Conservation (phyloP, 1,139 yeast species). For the Hansenula sp. region DNA sequence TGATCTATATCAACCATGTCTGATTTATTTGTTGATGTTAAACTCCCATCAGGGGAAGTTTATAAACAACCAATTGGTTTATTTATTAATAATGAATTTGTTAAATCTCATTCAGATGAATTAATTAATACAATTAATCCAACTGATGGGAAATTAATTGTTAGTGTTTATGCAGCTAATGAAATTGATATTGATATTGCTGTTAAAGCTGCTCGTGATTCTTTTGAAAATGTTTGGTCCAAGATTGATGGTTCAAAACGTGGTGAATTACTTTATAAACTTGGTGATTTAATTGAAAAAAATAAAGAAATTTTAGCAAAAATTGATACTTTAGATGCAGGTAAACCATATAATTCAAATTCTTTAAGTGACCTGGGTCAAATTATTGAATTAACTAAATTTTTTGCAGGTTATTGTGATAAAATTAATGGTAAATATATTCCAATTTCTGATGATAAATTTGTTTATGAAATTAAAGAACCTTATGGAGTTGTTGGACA, state of each 20-base stretch:
- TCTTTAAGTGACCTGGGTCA: slow-evolving; percentile 57
- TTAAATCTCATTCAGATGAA: slow-evolving; percentile 42
- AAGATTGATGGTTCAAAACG: slow-evolving; percentile 41
- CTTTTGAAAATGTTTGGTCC: slow-evolving; percentile 51
- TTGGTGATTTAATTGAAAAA: slow-evolving; percentile 47
- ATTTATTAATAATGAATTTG: slow-evolving; percentile 60
- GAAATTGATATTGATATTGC: slow-evolving; percentile 72
- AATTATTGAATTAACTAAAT: slow-evolving; percentile 55
- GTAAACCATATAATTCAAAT: slow-evolving; percentile 52
- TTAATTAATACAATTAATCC: slow-evolving; percentile 60
- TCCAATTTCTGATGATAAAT: slow-evolving; percentile 56
- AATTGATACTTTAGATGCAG: slow-evolving; percentile 61
- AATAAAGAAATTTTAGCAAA: slow-evolving; percentile 49
- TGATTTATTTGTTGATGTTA: slow-evolving; percentile 4
- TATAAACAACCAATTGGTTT: slow-evolving; percentile 61
- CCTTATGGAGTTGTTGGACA: slow-evolving; percentile 65
- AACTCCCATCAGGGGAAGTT: slow-evolving; percentile 24
- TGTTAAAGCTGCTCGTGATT: slow-evolving; percentile 68
- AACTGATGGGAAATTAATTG: slow-evolving; percentile 61
- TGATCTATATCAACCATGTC: background rate
- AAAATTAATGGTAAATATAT: slow-evolving; percentile 66
- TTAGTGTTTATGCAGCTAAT: slow-evolving; percentile 63
- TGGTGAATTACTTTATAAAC: slow-evolving; percentile 40
- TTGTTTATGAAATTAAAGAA: slow-evolving; percentile 52
- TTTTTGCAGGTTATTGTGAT: slow-evolving; percentile 86